Evolutionary conservation across 1,284 basidiomycete species (phyloP), one percentile per base, ranked within the genome.

Genomic region (Testicularia cyperi): DNA sequence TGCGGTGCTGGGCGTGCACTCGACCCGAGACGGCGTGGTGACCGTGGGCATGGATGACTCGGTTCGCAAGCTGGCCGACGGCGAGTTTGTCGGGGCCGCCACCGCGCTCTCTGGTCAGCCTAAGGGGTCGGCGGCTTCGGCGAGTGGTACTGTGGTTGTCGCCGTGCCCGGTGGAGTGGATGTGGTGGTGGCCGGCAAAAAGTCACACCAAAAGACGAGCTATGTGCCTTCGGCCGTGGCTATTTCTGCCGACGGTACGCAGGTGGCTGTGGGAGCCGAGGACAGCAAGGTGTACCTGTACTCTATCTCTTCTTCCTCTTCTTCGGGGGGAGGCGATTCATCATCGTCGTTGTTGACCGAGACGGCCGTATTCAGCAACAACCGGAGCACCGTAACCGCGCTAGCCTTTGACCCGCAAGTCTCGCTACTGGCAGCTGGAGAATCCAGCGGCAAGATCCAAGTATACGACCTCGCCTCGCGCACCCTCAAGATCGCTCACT

Each of bases 381-480:
- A 47, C 22, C 62, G 72, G 4, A 58, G 57, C 12, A 43, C 65
- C 6, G 81, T 96, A 12, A 86, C 86, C 21, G 84, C 86, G 0
- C 77, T 98, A 2, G 84, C 88, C 0, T 89, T 96, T 78, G 88
- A 88, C 0, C 83, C 85, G 0, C 85, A 92, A 71, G 88, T 86
- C 1, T 79, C 80, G 24, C 79, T 86, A 20, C 80, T 96, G 8
- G 90, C 88, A 36, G 74, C 69, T 6, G 77, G 77, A 2, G 77
- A 90, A 85, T 85, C 86, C 4, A 83, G 80, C 31, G 90, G 90
- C 31, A 88, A 86, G 77, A 84, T 94, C 46, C 79, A 84, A n/a
- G 80, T 92, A 9, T 89, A 85, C 77, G 85, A 91, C 65, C 82
- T 85, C 9, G 83, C 52, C 1, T 27, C 23, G 6, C 43, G 39